Conservation (phyloP, 331 rosid species). For the Acacia pycnantha region DNA sequence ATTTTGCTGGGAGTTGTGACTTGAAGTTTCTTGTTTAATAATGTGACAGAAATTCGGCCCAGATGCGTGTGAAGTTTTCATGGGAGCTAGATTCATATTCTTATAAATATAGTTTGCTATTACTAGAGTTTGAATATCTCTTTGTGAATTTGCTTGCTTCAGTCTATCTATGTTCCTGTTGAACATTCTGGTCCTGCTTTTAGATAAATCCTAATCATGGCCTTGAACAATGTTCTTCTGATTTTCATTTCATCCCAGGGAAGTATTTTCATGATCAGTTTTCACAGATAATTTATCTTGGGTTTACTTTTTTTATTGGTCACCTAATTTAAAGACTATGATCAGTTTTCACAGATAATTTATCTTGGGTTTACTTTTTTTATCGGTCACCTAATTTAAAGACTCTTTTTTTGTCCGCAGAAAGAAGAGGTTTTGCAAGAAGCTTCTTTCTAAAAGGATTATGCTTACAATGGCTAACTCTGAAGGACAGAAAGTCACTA, state of each 20-base stretch:
- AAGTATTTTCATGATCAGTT: conserved; percentile 10
- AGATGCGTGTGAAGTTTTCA: not conserved
- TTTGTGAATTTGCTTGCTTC: not conserved
- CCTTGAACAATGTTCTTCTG: not conserved
- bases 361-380: not conserved
- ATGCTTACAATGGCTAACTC: conserved; percentile 50
- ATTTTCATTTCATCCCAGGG: conserved; percentile 7
- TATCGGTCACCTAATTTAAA: not conserved
- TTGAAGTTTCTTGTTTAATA: conserved; percentile 2
- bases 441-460: conserved; percentile 32
- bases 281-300: not conserved
- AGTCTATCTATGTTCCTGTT: not conserved
- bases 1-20: not conserved
- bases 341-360: not conserved
- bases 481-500: conserved; percentile 34
- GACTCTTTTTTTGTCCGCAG: conserved; percentile 33
- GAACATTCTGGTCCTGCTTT: not conserved
- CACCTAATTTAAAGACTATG: not conserved
- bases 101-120: not conserved
- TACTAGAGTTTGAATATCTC: not conserved
- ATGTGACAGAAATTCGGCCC: not conserved
- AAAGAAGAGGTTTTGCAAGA: conserved; percentile 36
- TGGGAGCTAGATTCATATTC: not conserved
- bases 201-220: not conserved
- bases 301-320: not conserved